Conservation (phyloP, 2,329 filamentous ascomycete genomes). For the Dryadomyces quercivorus region DNA sequence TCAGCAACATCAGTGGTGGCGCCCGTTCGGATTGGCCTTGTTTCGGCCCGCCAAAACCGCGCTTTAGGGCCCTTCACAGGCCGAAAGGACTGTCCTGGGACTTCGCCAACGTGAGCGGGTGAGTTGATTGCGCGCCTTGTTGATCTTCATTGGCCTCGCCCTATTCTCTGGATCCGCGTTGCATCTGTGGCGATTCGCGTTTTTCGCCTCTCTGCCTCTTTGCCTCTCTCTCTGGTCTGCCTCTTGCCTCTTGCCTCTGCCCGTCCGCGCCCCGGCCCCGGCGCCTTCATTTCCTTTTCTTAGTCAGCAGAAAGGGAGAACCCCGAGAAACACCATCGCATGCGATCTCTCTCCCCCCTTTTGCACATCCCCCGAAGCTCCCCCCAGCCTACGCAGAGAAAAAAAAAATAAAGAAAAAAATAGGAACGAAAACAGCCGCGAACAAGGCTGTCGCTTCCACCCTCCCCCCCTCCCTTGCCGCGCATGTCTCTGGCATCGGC, state of each 20-base stretch:
- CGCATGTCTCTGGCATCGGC: neutral
- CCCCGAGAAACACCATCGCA: neutral
- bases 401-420: neutral
- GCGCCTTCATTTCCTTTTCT: neutral
- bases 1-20: neutral
- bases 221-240: no score
- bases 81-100: neutral
- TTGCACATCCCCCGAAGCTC: neutral
- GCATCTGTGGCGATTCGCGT: neutral
- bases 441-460: neutral
- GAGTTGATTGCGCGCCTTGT: slow-evolving; percentile 1
- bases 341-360: slow-evolving; percentile 1
- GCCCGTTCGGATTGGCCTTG: slow-evolving; percentile 3
- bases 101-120: neutral
- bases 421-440: neutral
- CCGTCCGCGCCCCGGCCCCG: neutral
- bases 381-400: neutral
- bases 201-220: neutral
- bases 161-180: neutral
- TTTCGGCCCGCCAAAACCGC: slow-evolving; percentile 8
- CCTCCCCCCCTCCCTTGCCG: neutral
- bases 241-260: neutral
- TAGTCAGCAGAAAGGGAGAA: neutral
- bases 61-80: slow-evolving; percentile 6
- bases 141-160: neutral